Base-by-base conservation (phyloP, 805 yeast species). In the Yarrowia hollandica region DNA sequence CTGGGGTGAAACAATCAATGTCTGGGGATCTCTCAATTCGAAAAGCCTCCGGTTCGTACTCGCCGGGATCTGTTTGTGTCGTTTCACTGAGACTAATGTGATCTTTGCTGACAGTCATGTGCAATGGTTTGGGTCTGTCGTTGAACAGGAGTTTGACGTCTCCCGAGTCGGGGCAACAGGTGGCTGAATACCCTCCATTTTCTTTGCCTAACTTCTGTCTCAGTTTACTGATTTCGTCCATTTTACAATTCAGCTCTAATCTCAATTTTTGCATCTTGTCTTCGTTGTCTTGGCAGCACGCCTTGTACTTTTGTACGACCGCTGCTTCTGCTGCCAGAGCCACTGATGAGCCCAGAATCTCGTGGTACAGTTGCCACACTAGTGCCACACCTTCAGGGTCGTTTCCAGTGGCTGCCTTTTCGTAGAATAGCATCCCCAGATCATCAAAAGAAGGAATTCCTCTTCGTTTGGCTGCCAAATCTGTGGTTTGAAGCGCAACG, bases 361-460 rank as follows among this genome's bases (percentile, higher is more conserved):
- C 52, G 14, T 44, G 23, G 52, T 44, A 44, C 5, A 44, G 52
- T 25, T 44, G 52, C 52, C 52, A 44, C 12, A 44, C 52, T 4
- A 44, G 26, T 18, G 52, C 52, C 10, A 44, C 26, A 8, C 26
- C 35, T 11, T 44, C 52, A 3, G 52, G 52, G 10, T 44, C 52
- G 18, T 44, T 35, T 14, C 35, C 52, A 7, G 35, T 2, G 0
- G 52, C 52, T 1, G 52, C 52, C 18, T 44, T 44, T 18, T 44
- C 52, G 35, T 44, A 44, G 3, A 44, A 44, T 9, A 18, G 26
- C 14, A 35, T n/a, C 5, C 52, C 52, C 52, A 44, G 25, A 2
- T 28, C 52, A 26, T 44, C 52, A 15, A 44, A 44, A 3, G 16
- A 19, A 1, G 35, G 52, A 3, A 44, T 5, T 2, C 52, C 52